Evolutionary conservation across 805 yeast genomes (phyloP).

Genomic region (Metschnikowia reukaufii): DNA sequence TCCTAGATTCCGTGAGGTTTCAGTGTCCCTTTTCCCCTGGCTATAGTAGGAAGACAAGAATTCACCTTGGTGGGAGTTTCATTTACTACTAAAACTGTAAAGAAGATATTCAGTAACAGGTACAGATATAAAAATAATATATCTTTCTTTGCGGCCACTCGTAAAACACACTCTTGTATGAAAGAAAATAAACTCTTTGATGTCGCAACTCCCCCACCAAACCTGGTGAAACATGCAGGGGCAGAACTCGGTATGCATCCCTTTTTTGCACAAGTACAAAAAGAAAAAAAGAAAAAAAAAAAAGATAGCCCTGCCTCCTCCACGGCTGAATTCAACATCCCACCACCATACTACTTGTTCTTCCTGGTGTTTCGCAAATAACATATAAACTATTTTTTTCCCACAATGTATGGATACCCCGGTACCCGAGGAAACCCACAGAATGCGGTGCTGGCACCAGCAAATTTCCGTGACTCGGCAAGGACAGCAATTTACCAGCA

Average conservation of each 20-base stretch:
- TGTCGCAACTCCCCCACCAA: background rate
- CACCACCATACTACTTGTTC: background rate
- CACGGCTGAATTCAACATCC: background rate
- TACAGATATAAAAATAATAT: too few relatives aligned
- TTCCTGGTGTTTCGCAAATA: background rate
- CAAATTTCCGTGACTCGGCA: conserved; percentile 43
- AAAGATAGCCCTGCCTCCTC: background rate
- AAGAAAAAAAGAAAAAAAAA: background rate
- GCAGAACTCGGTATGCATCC: background rate
- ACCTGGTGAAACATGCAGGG: background rate
- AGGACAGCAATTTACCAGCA: conserved; percentile 46
- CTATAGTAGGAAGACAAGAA: too few relatives aligned
- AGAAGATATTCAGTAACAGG: too few relatives aligned
- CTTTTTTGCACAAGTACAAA: background rate
- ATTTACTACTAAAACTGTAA: too few relatives aligned
- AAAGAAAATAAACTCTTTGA: background rate
- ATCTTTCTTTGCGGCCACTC: background rate
- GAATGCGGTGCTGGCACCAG: conserved; percentile 30
- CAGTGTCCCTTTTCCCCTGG: too few relatives aligned
- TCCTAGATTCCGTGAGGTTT: background rate
- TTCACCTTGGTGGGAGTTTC: too few relatives aligned
- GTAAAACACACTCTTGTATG: background rate
- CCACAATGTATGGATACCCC: conserved; percentile 22
- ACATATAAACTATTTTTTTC: too few relatives aligned
- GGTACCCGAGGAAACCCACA: conserved; percentile 15